phyloP scores from a whole-genome alignment of 495 filamentous ascomycete species.

The Neurospora sp. region DNA sequence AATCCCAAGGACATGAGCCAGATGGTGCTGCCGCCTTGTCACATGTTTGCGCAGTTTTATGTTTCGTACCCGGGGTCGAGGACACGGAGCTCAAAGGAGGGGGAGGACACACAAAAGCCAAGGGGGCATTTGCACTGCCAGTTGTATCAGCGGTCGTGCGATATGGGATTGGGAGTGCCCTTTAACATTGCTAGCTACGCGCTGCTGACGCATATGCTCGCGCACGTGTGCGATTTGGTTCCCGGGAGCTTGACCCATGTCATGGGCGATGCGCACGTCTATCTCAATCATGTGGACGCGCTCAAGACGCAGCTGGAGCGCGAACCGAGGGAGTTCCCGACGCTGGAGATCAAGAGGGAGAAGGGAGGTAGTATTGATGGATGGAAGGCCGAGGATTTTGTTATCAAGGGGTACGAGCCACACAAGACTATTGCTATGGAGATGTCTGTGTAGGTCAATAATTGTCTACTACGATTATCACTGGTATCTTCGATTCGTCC shows the following conservation, averaged over 20 bases:
- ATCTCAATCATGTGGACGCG: slow-evolving; percentile 85
- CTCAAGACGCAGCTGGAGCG: slow-evolving; percentile 67
- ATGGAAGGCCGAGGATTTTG: slow-evolving; percentile 82
- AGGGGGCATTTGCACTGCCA: slow-evolving; percentile 69
- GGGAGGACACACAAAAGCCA: slow-evolving; percentile 23
- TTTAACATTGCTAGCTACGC: slow-evolving; percentile 97
- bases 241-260: slow-evolving; percentile 80
- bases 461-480: background rate
- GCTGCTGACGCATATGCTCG: slow-evolving; percentile 86
- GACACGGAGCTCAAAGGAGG: slow-evolving; percentile 4
- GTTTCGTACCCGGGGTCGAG: slow-evolving; percentile 58
- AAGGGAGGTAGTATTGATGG: slow-evolving; percentile 65
- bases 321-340: slow-evolving; percentile 74
- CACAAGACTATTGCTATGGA: slow-evolving; percentile 92
- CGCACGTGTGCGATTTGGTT: slow-evolving; percentile 69
- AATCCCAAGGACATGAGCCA: slow-evolving; percentile 74
- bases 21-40: slow-evolving; percentile 95
- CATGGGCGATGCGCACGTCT: slow-evolving; percentile 96
- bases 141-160: slow-evolving; percentile 88
- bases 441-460: slow-evolving; percentile 66
- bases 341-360: slow-evolving; percentile 55
- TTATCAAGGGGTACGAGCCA: slow-evolving; percentile 78
- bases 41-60: slow-evolving; percentile 99
- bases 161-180: slow-evolving; percentile 94
- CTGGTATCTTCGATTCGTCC: background rate